Percentiles rank a stretch among this genome's conserved stretches.
Evolutionary conservation across 2,329 filamentous ascomycete genomes (phyloP).

Genomic region (Cladophialophora carrionii): DNA sequence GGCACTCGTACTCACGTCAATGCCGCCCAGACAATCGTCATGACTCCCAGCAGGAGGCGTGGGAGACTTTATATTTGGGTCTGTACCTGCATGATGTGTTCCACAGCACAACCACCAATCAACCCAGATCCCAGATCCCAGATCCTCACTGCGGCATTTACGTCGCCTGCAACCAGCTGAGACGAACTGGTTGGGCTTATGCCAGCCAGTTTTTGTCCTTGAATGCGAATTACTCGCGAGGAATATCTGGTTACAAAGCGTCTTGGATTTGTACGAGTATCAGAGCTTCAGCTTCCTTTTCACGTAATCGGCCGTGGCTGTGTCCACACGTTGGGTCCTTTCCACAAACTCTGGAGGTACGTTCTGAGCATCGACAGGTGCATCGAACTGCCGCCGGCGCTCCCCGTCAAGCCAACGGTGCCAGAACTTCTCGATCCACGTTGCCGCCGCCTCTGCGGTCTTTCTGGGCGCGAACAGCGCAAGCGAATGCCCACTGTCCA

Average conservation of each 20-base stretch:
- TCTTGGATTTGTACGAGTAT: background rate
- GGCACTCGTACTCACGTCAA: background rate
- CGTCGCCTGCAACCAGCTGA: background rate
- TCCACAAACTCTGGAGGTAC: background rate
- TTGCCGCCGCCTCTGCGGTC: conserved; percentile 1
- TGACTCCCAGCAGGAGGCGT: background rate
- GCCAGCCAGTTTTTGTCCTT: background rate
- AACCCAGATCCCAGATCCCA: too few relatives aligned
- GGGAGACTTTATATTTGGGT: background rate
- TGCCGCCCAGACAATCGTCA: background rate
- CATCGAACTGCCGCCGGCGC: background rate
- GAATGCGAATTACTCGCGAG: background rate
- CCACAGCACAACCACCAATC: background rate
- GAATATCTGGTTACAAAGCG: background rate
- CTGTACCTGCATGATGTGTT: conserved; percentile 25
- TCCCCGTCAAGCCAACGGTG: conserved; percentile 8
- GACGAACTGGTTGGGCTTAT: background rate
- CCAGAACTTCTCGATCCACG: conserved; percentile 6
- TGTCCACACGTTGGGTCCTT: background rate
- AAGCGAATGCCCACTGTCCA: conserved; percentile 15
- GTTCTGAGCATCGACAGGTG: background rate
- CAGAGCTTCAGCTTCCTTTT: conserved; percentile 1
- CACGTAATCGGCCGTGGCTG: background rate
- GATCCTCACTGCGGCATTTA: background rate
- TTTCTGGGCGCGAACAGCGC: conserved; percentile 7